Base-by-base conservation (phyloP, 140 eudicot species). In the Flaveria floridana region DNA sequence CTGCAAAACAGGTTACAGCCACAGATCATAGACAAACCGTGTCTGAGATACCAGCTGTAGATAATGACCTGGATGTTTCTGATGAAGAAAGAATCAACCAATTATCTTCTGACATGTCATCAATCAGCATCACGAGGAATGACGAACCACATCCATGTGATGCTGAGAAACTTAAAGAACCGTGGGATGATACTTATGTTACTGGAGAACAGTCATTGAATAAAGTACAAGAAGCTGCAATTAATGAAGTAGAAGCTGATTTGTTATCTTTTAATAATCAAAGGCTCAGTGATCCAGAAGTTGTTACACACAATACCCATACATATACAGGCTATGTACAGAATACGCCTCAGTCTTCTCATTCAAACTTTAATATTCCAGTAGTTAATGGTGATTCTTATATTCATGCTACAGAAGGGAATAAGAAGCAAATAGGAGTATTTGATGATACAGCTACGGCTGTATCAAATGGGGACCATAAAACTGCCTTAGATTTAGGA, bases 261-360 rank as follows among this genome's bases (percentile, higher is more conserved):
- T 48, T 86, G 73, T 76, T 78, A 77, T 86, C 89, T 83, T 91
- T 89, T 76, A 80, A 87, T 56, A 81, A 76, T 76, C 96, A 87
- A 76, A 84, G 92, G 46, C 83, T 73, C 13, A 80, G 78, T 48
- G 97, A 95, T 83, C 92, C 92, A 14, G 88, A 88, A 84, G 80
- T 88, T 42, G 76, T 82, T 57, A 76, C 69, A 72, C 81, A 69
- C 26, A 77, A 34, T 65, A 41, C 39, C 7, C 57, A 46, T 25
- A 53, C 80, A 76, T 72, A 76, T 25, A 70, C 84, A 71, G 68
- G 76, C 84, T 82, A 78, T 82, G 52, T 79, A 21, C 78, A 83
- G 30, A 82, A 68, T 69, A 50, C 68, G 68, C 85, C 95, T 65
- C 82, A 80, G 11, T 64, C 85, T 9, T 71, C 80, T 53, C 80